Conservation (phyloP, 2,329 filamentous ascomycete genomes). For the Colletotrichum sp. region DNA sequence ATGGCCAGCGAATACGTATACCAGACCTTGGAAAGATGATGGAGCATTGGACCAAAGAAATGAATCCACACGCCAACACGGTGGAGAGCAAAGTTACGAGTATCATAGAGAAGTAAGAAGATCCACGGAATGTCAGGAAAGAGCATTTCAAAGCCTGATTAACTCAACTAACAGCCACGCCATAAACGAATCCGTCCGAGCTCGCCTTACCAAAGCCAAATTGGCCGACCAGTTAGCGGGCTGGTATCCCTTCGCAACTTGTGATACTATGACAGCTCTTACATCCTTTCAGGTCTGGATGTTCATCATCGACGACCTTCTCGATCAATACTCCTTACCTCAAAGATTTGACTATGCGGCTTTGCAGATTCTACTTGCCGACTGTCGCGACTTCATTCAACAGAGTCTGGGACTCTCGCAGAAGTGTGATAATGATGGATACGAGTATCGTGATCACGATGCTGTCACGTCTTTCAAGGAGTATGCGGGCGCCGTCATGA, state of each 20-base stretch:
- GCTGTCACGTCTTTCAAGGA: neutral
- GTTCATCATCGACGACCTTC: constrained; percentile 12
- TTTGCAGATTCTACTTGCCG: neutral
- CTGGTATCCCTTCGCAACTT: constrained; percentile 8
- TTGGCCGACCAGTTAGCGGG: neutral
- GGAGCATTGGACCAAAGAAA: constrained; percentile 10
- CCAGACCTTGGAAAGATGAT: neutral
- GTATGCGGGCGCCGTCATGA: neutral
- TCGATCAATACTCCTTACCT: constrained; percentile 5
- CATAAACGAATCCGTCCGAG: constrained; percentile 1
- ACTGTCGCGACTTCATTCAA: constrained; percentile 7
- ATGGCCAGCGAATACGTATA: neutral
- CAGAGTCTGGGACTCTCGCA: neutral
- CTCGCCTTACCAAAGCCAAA: constrained; percentile 9
- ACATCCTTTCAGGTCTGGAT: constrained; percentile 13
- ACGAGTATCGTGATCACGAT: neutral
- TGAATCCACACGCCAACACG: constrained; percentile 1
- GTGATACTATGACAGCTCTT: neutral
- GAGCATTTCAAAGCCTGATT: neutral
- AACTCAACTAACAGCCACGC: neutral
- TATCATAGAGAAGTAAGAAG: neutral
- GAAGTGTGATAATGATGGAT: neutral
- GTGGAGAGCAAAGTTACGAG: neutral
- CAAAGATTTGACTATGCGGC: constrained; percentile 1
- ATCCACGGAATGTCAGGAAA: neutral